phyloP scores from a whole-genome alignment of 2,329 filamentous ascomycete species.

The Canariomyces notabilis region DNA sequence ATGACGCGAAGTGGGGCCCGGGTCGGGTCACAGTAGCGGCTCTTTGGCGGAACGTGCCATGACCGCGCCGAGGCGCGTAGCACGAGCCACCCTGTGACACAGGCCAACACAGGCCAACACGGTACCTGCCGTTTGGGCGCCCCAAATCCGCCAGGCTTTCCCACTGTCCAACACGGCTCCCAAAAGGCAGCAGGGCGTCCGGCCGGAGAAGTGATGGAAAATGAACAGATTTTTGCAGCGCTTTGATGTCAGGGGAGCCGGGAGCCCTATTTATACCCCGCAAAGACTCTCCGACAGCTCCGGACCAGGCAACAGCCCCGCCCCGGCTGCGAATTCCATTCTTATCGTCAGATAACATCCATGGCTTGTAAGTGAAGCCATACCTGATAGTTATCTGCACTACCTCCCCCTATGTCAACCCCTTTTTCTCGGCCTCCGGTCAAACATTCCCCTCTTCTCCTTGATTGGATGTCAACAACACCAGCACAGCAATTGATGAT shows the following conservation, averaged over 20 bases:
- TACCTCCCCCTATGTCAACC: no score
- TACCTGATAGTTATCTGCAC: no score
- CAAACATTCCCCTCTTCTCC: no score
- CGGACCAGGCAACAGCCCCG: conserved; percentile 16
- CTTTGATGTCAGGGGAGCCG: conserved; percentile 14
- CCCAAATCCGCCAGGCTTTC: conserved; percentile 15
- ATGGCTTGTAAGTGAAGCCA: neutral
- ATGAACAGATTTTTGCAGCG: conserved; percentile 15
- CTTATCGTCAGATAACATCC: conserved; percentile 6
- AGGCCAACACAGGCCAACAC: conserved; percentile 6
- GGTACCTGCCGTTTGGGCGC: neutral
- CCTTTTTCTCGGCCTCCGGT: no score
- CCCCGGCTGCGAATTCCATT: conserved; percentile 2
- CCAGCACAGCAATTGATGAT: no score
- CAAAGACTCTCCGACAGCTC: conserved; percentile 12
- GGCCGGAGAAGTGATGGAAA: conserved; percentile 10
- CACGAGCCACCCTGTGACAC: conserved; percentile 15
- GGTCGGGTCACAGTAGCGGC: conserved; percentile 5
- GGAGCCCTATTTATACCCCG: conserved; percentile 23
- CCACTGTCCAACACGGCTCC: conserved; percentile 14
- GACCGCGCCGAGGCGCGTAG: conserved; percentile 16
- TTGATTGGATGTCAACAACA: no score
- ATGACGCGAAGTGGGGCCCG: conserved; percentile 20
- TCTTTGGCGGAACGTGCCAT: conserved; percentile 1
- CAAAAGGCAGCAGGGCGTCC: conserved; percentile 3